Conservation (phyloP, 495 filamentous ascomycete species). For the Symbiotaphrina buchneri region DNA sequence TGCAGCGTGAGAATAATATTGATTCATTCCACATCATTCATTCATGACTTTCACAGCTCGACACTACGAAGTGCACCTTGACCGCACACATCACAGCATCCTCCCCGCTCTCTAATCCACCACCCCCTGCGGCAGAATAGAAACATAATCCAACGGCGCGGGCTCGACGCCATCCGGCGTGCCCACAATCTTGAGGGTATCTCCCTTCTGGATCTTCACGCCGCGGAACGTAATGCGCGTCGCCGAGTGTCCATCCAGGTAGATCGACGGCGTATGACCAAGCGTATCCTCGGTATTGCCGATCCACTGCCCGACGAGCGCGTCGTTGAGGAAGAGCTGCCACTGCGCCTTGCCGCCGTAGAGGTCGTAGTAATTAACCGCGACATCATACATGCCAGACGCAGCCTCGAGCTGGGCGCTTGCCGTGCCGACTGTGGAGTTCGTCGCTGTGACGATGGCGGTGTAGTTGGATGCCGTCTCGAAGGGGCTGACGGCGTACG, state of each 20-base stretch:
- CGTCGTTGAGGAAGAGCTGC: conserved; percentile 26
- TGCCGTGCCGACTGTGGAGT: conserved; percentile 25
- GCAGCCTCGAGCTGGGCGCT: conserved; percentile 19
- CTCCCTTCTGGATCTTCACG: conserved; percentile 26
- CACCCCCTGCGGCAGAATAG: conserved; percentile 31
- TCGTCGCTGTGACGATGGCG: conserved; percentile 24
- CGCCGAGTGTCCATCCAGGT: conserved; percentile 40
- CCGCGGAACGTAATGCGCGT: conserved; percentile 31
- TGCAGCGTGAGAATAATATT: too few relatives aligned
- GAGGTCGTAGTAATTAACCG: conserved; percentile 43
- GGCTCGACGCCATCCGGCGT: conserved; percentile 32
- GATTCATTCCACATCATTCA: too few relatives aligned
- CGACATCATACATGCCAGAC: conserved; percentile 34
- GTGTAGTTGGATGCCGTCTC: conserved; percentile 26
- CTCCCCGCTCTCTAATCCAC: too few relatives aligned
- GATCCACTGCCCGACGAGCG: conserved; percentile 27
- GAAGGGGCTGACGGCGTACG: conserved; percentile 25
- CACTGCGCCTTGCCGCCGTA: conserved; percentile 29
- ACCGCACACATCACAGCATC: too few relatives aligned
- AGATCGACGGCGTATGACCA: conserved; percentile 28
- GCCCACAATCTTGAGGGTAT: conserved; percentile 34
- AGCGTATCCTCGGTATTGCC: conserved; percentile 32
- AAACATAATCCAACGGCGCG: conserved; percentile 45
- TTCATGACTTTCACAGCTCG: too few relatives aligned
- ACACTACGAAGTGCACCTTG: too few relatives aligned